Evolutionary conservation across 352 stramenopile genomes (phyloP).

Genomic region (Phytophthora sp.): DNA sequence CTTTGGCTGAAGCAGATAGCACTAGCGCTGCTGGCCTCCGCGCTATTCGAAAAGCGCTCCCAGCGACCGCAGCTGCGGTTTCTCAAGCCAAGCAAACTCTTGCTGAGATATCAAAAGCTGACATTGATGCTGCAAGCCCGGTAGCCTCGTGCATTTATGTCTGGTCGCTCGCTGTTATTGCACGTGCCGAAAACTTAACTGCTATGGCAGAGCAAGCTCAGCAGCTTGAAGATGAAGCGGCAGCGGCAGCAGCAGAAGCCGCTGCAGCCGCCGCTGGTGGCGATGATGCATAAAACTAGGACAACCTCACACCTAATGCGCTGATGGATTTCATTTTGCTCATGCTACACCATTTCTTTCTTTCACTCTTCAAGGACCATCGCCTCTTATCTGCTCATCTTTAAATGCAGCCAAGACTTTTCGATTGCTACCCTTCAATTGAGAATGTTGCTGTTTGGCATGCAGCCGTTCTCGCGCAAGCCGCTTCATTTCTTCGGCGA

Average conservation of each 20-base stretch:
- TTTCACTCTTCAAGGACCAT: slow-evolving; percentile 1
- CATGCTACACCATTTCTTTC: not conserved
- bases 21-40: slow-evolving; percentile 21
- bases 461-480: slow-evolving; percentile 28
- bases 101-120: slow-evolving; percentile 48
- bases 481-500: slow-evolving; percentile 38
- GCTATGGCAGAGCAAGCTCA: slow-evolving; percentile 40
- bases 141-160: slow-evolving; percentile 57
- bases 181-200: slow-evolving; percentile 61
- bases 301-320: not conserved
- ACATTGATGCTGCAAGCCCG: slow-evolving; percentile 54
- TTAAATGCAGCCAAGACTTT: slow-evolving; percentile 20
- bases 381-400: slow-evolving; percentile 1
- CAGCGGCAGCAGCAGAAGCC: slow-evolving; percentile 18
- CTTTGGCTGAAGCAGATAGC: slow-evolving; percentile 18
- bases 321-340: not conserved
- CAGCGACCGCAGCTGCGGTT: slow-evolving; percentile 21
- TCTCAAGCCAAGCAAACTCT: slow-evolving; percentile 50
- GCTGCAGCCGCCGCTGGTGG: slow-evolving; percentile 15
- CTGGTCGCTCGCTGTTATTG: slow-evolving; percentile 60
- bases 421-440: slow-evolving; percentile 7
- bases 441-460: slow-evolving; percentile 18
- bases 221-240: slow-evolving; percentile 48
- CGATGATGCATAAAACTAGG: slow-evolving; percentile 14
- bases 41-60: slow-evolving; percentile 19